Conservation (phyloP, 768 basidiomycete species). For the Calocera cornea region DNA sequence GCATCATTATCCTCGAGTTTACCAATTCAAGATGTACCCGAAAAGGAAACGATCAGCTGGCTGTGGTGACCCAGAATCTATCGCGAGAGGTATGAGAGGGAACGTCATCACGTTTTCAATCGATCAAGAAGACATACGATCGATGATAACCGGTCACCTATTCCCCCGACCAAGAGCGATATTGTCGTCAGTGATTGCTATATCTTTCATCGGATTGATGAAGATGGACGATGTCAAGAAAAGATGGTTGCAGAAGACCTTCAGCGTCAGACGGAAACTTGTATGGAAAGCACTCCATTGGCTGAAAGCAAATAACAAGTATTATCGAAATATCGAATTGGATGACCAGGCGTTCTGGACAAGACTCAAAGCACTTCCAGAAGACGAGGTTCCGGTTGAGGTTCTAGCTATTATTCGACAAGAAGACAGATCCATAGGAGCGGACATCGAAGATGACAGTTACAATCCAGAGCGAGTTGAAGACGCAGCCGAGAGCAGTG, state of each 20-base stretch:
- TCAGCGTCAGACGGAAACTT: constrained; percentile 23
- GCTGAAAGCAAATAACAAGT: constrained; percentile 28
- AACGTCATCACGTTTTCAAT: constrained; percentile 26
- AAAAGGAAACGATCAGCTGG: constrained; percentile 17
- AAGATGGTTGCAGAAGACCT: constrained; percentile 20
- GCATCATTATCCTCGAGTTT: constrained; percentile 23
- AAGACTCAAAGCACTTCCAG: constrained; percentile 16
- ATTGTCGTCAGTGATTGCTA: constrained; percentile 23
- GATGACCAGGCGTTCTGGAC: constrained; percentile 8
- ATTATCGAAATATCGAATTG: constrained; percentile 24
- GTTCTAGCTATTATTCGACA: constrained; percentile 16
- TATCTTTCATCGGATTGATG: constrained; percentile 27
- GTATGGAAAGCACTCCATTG: constrained; percentile 26
- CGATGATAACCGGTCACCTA: constrained; percentile 26
- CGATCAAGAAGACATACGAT: constrained; percentile 18
- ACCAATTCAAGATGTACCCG: constrained; percentile 28
- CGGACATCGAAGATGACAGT: constrained; percentile 20
- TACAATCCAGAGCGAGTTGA: constrained; percentile 21
- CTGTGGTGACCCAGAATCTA: no score
- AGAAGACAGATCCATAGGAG: constrained; percentile 8
- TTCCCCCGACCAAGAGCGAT: constrained; percentile 24
- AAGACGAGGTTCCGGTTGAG: constrained; percentile 26
- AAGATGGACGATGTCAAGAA: constrained; percentile 17
- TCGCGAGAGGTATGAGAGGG: constrained; percentile 23
- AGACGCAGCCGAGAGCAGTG: neutral